Evolutionary conservation across 352 stramenopile genomes (phyloP).

Genomic region (Globisporangium middletonii): DNA sequence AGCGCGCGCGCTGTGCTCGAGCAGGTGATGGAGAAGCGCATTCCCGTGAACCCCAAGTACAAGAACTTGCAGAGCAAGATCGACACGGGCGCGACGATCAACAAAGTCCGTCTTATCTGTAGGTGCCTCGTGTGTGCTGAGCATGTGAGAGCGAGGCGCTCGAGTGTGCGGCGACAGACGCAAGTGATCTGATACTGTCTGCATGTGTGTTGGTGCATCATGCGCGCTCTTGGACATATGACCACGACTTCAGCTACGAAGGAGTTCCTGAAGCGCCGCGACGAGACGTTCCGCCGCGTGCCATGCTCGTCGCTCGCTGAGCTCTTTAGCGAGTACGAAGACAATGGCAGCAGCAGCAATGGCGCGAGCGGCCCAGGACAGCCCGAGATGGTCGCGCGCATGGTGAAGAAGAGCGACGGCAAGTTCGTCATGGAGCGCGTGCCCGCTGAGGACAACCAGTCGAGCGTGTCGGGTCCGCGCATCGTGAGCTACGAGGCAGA

Average conservation of each 20-base stretch:
- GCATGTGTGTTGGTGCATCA: background rate
- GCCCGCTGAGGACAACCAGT: constrained; percentile 38
- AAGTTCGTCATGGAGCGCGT: constrained; percentile 70
- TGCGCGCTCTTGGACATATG: no score
- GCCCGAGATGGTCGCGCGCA: constrained; percentile 69
- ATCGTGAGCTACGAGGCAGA: constrained; percentile 77
- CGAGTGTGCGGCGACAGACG: no score
- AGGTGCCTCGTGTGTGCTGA: constrained; percentile 5
- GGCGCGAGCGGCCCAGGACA: constrained; percentile 14
- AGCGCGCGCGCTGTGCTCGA: background rate
- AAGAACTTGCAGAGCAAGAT: constrained; percentile 78
- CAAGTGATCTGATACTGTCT: background rate
- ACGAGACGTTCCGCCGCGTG: constrained; percentile 75
- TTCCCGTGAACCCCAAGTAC: constrained; percentile 73
- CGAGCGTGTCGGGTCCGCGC: constrained; percentile 30
- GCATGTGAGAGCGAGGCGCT: no score
- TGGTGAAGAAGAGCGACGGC: constrained; percentile 62
- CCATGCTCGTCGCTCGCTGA: constrained; percentile 60
- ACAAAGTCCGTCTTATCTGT: constrained; percentile 80
- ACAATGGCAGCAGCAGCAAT: constrained; percentile 27
- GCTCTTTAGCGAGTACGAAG: constrained; percentile 74
- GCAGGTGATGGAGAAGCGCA: constrained; percentile 75
- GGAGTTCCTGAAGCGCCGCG: constrained; percentile 75
- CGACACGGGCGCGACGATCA: constrained; percentile 62
- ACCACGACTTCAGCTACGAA: constrained; percentile 35